A percentile compares a stretch with the other conserved stretches of the same genome.
phyloP scores from a whole-genome alignment of 1,284 basidiomycete genomes.

The Puccinia hordei region DNA sequence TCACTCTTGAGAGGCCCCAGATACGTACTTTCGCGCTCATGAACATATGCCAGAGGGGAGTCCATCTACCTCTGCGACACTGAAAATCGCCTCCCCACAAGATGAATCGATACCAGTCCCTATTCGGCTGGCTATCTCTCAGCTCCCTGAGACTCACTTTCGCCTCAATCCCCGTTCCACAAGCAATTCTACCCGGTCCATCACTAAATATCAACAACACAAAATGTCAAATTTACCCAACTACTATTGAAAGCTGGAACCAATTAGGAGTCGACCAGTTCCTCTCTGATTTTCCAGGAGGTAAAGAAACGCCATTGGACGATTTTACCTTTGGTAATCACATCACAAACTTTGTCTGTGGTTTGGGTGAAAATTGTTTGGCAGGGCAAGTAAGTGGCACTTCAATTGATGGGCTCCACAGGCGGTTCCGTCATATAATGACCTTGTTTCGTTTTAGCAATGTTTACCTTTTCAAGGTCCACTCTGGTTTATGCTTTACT shows the following conservation, averaged over 20 bases:
- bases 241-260: constrained; percentile 31
- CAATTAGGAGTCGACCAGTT: constrained; percentile 30
- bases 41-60: neutral
- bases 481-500: constrained; percentile 38
- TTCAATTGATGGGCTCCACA: neutral
- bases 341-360: constrained; percentile 37
- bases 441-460: constrained; percentile 2
- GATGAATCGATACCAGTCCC: neutral
- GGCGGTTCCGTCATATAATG: neutral
- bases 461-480: constrained; percentile 35
- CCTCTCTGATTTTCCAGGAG: constrained; percentile 18
- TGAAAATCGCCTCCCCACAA: neutral
- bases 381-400: constrained; percentile 33
- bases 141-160: neutral
- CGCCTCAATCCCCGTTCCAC: neutral
- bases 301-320: constrained; percentile 11
- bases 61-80: neutral
- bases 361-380: constrained; percentile 40
- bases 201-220: constrained; percentile 1
- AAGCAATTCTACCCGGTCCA: neutral
- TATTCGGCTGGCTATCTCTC: neutral
- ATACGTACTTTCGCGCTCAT: no score
- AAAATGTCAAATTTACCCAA: constrained; percentile 23
- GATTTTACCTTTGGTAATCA: constrained; percentile 28
- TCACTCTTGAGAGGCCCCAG: neutral